phyloP scores from a whole-genome alignment of 441 rosid species.

The Syzygium syzygioides region DNA sequence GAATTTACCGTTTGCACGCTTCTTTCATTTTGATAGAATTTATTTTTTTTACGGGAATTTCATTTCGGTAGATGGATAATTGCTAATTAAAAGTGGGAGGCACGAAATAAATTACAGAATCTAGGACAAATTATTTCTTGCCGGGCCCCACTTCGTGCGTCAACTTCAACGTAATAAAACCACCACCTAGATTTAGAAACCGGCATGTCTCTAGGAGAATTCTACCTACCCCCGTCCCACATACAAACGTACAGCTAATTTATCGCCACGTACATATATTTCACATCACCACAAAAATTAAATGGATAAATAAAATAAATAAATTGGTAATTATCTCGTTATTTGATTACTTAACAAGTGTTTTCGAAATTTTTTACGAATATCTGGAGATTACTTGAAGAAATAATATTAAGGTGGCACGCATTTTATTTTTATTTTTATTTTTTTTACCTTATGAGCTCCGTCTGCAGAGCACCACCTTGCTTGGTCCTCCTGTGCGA shows the following conservation, averaged over 20 bases:
- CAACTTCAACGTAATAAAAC: neutral
- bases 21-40: too few relatives aligned
- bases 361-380: neutral
- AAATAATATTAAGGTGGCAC: neutral
- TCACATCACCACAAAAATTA: neutral
- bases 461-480: constrained; percentile 38
- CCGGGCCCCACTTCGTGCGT: neutral
- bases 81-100: neutral
- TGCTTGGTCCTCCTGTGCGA: constrained; percentile 37
- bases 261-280: neutral
- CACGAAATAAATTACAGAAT: neutral
- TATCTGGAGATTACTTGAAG: neutral
- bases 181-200: neutral
- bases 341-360: neutral
- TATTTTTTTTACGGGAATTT: too few relatives aligned
- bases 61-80: too few relatives aligned
- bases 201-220: neutral
- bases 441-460: constrained; percentile 36
- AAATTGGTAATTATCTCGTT: neutral
- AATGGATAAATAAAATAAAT: neutral
- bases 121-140: neutral
- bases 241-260: neutral
- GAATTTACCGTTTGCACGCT: too few relatives aligned
- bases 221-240: neutral
- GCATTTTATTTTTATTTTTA: too few relatives aligned